These are phyloP conservation scores for Didymella pomorum DNA, from an alignment of 2,329 filamentous ascomycete species.

Conservation along the genomic window DNA sequence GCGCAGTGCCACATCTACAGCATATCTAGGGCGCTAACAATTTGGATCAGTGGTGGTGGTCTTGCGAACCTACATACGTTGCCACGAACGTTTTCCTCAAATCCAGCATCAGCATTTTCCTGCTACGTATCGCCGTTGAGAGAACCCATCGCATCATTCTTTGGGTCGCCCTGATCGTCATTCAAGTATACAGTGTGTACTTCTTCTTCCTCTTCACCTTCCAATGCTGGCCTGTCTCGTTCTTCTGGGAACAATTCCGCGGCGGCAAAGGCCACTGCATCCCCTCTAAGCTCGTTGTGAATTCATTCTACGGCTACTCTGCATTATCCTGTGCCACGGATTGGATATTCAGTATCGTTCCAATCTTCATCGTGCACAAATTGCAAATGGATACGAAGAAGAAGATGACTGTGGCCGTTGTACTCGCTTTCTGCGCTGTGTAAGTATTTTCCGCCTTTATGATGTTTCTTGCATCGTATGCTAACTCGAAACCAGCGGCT, in stretches of 20 bases:
- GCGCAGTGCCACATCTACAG: neutral
- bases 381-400: constrained; percentile 24
- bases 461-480: constrained; percentile 3
- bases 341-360: constrained; percentile 27
- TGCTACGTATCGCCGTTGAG: constrained; percentile 26
- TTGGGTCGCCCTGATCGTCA: constrained; percentile 20
- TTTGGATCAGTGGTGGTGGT: constrained; percentile 27
- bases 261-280: constrained; percentile 25
- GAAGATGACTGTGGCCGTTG: constrained; percentile 23
- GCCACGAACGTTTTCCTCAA: constrained; percentile 20
- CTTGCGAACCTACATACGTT: constrained; percentile 27
- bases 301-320: constrained; percentile 25
- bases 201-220: constrained; percentile 28
- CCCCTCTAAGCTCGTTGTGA: constrained; percentile 15
- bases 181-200: constrained; percentile 23
- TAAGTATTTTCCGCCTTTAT: constrained; percentile 8
- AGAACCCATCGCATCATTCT: constrained; percentile 22
- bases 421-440: constrained; percentile 28
- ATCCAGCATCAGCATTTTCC: constrained; percentile 26
- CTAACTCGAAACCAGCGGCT: constrained; percentile 20
- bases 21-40: constrained; percentile 1
- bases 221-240: constrained; percentile 26
- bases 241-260: constrained; percentile 26
- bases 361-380: constrained; percentile 26
- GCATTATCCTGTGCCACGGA: constrained; percentile 21